Evolutionary conservation across 768 basidiomycete species (phyloP).

Genomic region (Paxillus rubicundulus): DNA sequence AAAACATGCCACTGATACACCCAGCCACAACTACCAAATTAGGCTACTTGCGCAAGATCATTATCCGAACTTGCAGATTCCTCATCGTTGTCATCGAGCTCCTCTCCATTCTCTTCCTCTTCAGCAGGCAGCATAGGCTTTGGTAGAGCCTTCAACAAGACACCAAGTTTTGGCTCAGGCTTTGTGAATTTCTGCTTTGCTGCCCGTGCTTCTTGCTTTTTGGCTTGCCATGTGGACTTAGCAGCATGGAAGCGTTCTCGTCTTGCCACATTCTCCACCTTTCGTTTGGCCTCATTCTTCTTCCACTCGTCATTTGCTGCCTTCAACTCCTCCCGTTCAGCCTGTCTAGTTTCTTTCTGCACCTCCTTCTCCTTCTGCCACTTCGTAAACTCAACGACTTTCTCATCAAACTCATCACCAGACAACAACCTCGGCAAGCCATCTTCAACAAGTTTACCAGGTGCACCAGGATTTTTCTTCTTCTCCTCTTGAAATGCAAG

Average conservation of each 20-base stretch:
- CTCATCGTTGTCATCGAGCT: neutral
- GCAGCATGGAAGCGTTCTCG: neutral
- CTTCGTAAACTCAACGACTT: constrained; percentile 6
- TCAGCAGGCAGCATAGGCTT: neutral
- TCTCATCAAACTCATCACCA: constrained; percentile 3
- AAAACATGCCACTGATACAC: neutral
- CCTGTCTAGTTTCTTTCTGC: neutral
- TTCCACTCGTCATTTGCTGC: neutral
- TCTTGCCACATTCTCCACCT: neutral
- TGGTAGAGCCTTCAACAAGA: neutral
- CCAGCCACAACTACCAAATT: neutral
- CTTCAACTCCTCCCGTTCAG: neutral
- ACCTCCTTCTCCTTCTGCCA: constrained; percentile 5
- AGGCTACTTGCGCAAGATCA: neutral
- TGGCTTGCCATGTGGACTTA: neutral
- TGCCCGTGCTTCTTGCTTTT: neutral
- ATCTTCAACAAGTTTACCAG: neutral
- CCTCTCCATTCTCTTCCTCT: neutral
- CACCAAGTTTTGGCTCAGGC: neutral
- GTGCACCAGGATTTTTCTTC: neutral
- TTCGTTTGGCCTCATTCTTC: neutral
- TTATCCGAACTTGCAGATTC: neutral
- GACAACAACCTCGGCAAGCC: constrained; percentile 1
- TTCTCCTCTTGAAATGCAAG: constrained; percentile 3
- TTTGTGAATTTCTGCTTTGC: neutral